phyloP scores from a whole-genome alignment of 495 filamentous ascomycete genomes.

The Oidiodendron maius region DNA sequence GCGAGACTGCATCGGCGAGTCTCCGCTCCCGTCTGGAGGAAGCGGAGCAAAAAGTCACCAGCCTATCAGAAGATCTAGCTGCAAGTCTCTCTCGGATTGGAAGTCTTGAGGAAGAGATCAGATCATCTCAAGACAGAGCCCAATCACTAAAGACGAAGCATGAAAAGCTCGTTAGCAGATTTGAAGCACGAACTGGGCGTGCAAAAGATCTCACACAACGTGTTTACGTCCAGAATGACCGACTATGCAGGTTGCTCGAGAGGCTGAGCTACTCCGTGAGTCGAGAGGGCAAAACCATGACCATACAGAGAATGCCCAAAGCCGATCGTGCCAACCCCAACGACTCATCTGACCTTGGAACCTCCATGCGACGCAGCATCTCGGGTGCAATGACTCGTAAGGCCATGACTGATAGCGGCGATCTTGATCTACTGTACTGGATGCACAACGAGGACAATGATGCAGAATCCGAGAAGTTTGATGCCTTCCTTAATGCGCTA shows the following conservation, averaged over 20 bases:
- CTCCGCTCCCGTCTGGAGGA: slow-evolving; percentile 64
- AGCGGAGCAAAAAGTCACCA: slow-evolving; percentile 57
- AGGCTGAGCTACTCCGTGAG: slow-evolving; percentile 75
- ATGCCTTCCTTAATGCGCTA: slow-evolving; percentile 61
- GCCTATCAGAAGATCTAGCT: slow-evolving; percentile 57
- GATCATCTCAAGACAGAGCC: slow-evolving; percentile 51
- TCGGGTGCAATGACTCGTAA: slow-evolving; percentile 26
- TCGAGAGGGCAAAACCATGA: slow-evolving; percentile 65
- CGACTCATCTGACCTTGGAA: slow-evolving; percentile 56
- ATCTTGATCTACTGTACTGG: slow-evolving; percentile 72
- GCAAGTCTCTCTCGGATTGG: slow-evolving; percentile 59
- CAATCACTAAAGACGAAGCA: slow-evolving; percentile 43
- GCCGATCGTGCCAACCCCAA: slow-evolving; percentile 47
- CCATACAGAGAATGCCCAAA: slow-evolving; percentile 71
- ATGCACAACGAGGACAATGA: slow-evolving; percentile 60
- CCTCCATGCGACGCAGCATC: slow-evolving; percentile 48
- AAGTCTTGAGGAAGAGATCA: slow-evolving; percentile 61
- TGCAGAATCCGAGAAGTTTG: slow-evolving; percentile 64
- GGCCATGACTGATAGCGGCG: slow-evolving; percentile 38
- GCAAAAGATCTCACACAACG: slow-evolving; percentile 78
- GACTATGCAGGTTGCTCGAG: slow-evolving; percentile 72
- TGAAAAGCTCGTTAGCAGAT: slow-evolving; percentile 40
- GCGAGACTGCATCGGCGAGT: slow-evolving; percentile 73
- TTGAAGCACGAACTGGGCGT: slow-evolving; percentile 58
- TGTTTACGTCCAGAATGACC: slow-evolving; percentile 71